Percentiles rank a stretch among this genome's conserved stretches.
These are phyloP conservation scores for Arachis monticola DNA, from an alignment of 331 rosid genomes.

Conservation along the genomic window DNA sequence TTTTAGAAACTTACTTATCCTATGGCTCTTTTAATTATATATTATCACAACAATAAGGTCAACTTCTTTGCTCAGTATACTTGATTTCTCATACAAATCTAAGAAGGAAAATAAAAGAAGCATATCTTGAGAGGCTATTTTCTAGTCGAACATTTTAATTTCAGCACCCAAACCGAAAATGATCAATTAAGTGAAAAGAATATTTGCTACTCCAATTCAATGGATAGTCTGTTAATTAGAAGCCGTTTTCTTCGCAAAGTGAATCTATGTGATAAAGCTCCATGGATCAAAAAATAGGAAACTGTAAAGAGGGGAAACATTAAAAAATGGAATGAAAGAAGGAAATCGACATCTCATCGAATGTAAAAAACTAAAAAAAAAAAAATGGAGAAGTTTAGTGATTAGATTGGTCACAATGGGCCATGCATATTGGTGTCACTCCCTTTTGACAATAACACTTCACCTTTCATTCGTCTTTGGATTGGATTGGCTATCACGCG, in stretches of 20 bases:
- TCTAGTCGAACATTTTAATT: too few species aligned
- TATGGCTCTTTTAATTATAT: too few species aligned
- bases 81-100: too few species aligned
- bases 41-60: too few species aligned
- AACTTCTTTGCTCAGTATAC: too few species aligned
- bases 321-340: neutral
- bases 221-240: neutral
- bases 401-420: slow-evolving; percentile 2
- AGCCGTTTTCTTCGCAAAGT: neutral
- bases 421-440: slow-evolving; percentile 25
- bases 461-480: slow-evolving; percentile 37
- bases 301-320: slow-evolving; percentile 13
- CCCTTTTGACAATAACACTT: slow-evolving; percentile 44
- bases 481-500: neutral
- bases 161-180: too few species aligned
- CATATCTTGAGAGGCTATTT: too few species aligned
- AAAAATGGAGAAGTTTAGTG: slow-evolving; percentile 7
- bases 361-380: neutral
- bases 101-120: too few species aligned
- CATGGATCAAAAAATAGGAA: neutral
- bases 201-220: too few species aligned
- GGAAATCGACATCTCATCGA: slow-evolving; percentile 34
- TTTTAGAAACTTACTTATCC: too few species aligned
- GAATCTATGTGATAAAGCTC: slow-evolving; percentile 7
- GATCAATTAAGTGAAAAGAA: too few species aligned